Conservation (phyloP, 169 alveolate species). For the Plasmodium knowlesi region DNA sequence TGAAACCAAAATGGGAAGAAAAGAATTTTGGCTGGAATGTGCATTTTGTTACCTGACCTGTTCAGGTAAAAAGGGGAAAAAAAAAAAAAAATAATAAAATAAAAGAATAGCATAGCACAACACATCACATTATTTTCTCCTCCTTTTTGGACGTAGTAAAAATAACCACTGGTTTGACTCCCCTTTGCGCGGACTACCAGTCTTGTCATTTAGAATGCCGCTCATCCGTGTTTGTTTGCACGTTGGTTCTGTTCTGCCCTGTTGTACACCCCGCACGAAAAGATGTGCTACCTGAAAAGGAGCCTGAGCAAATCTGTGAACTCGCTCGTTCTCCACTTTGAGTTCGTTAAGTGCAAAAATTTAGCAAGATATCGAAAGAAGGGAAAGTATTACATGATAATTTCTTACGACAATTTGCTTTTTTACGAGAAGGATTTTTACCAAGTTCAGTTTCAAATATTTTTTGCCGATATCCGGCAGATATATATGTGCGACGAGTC, state of each 20-base stretch:
- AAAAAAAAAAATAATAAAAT: background rate
- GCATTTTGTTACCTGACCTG: background rate
- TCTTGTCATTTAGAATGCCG: background rate
- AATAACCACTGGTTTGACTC: background rate
- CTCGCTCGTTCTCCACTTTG: slow-evolving; percentile 45
- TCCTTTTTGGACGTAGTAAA: background rate
- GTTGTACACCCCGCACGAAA: background rate
- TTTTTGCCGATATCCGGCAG: slow-evolving; percentile 17
- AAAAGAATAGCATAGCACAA: background rate
- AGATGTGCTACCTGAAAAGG: slow-evolving; percentile 25
- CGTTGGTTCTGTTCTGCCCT: background rate
- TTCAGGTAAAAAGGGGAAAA: background rate
- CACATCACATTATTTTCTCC: background rate
- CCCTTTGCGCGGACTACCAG: background rate
- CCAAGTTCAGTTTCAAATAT: slow-evolving; percentile 34
- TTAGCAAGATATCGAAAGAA: slow-evolving; percentile 14
- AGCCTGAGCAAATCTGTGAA: slow-evolving; percentile 40
- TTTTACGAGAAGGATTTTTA: slow-evolving; percentile 59
- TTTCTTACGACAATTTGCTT: slow-evolving; percentile 38
- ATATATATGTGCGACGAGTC: slow-evolving; percentile 38
- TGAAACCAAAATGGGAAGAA: background rate
- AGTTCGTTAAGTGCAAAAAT: slow-evolving; percentile 64
- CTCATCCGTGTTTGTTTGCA: background rate
- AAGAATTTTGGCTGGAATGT: background rate
- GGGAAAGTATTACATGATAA: slow-evolving; percentile 40